phyloP scores from a whole-genome alignment of 2,329 filamentous ascomycete species.

The Pseudonectria foliicola region DNA sequence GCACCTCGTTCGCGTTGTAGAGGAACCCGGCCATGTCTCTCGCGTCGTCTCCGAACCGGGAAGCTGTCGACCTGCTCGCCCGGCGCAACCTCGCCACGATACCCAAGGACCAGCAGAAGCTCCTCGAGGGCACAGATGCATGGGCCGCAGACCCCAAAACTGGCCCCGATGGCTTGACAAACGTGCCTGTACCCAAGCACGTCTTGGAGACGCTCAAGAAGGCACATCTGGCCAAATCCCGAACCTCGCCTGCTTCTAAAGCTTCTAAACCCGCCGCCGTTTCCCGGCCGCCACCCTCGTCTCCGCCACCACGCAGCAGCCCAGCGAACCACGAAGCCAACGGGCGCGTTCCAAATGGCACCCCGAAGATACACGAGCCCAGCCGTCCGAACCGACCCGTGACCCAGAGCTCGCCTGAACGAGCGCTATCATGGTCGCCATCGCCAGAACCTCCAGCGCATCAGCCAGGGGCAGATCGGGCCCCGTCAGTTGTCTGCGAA shows the following conservation, averaged over 20 bases:
- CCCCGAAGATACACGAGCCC: slow-evolving; percentile 26
- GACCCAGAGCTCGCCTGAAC: slow-evolving; percentile 4
- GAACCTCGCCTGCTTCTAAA: background rate
- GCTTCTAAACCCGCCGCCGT: too few relatives aligned
- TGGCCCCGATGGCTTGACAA: slow-evolving; percentile 17
- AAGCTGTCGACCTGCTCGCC: slow-evolving; percentile 17
- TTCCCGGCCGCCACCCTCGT: too few relatives aligned
- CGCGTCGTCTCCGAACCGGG: slow-evolving; percentile 15
- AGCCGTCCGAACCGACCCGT: slow-evolving; percentile 9
- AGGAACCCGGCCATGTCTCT: slow-evolving; percentile 21
- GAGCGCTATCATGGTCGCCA: slow-evolving; percentile 14
- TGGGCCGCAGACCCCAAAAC: slow-evolving; percentile 28
- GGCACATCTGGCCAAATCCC: slow-evolving; percentile 10
- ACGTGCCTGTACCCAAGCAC: slow-evolving; percentile 32
- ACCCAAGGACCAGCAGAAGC: slow-evolving; percentile 30
- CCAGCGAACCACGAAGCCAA: slow-evolving; percentile 10
- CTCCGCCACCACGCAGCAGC: too few relatives aligned
- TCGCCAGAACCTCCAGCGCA: slow-evolving; percentile 8
- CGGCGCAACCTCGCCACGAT: slow-evolving; percentile 25
- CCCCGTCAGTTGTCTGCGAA: slow-evolving; percentile 14
- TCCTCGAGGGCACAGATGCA: slow-evolving; percentile 29
- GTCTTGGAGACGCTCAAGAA: slow-evolving; percentile 27
- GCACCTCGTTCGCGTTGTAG: slow-evolving; percentile 4
- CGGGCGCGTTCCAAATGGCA: slow-evolving; percentile 24
- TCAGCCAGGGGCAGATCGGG: background rate